Base-by-base conservation (phyloP, 352 stramenopile genomes). In the Phytopythium sindhum region DNA sequence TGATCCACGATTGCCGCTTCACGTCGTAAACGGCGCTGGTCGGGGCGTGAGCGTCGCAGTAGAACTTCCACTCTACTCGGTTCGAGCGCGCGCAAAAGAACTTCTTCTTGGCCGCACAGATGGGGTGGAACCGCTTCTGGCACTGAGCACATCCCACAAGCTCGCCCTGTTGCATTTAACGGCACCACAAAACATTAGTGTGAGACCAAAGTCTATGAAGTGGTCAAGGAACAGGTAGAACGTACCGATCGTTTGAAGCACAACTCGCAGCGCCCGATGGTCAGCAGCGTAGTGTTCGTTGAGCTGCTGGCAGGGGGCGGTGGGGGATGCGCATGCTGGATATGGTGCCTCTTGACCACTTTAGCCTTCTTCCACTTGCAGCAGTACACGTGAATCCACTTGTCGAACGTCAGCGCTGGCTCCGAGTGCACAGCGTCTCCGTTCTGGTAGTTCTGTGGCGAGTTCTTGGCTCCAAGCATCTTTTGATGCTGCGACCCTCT, bases 331-430 rank as follows among this genome's bases (percentile, higher is more conserved):
- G 82, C 70, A 57, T 77, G 89, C 29, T 90, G 59, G 61, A 93
- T 80, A 33, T 87, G 77, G 64, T 90, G 71, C 17, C 73, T 73
- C 60, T 86, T 88, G n/a, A 87, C 64, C 5, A 79, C 80, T 58
- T 85, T 91, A 10, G 70, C 57, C 58, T 89, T 95, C 21, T 79
- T 75, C 81, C 84, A 90, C 58, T 91, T 91, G 54, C 77, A 67
- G 60, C 86, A 95, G 26, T 91, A 84, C 10, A 89, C 77, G 55
- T 95, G 86, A 19, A 93, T 84, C 86, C 86, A 95, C 64, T 73
- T 81, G 57, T 67, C 79, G 33, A 66, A 72, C 42, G 51, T 54
- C 45, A 52, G n/a, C 7, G 56, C 26, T 54, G 39, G 39, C 26
- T 41, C 50, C 17, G 35, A 15, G 26, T 41, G 29, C 1, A 4